A percentile compares a stretch with the other conserved stretches of the same genome.
These are phyloP conservation scores for Monosporascus cannonballus DNA, from an alignment of 2,329 filamentous ascomycete species.

Conservation along the genomic window DNA sequence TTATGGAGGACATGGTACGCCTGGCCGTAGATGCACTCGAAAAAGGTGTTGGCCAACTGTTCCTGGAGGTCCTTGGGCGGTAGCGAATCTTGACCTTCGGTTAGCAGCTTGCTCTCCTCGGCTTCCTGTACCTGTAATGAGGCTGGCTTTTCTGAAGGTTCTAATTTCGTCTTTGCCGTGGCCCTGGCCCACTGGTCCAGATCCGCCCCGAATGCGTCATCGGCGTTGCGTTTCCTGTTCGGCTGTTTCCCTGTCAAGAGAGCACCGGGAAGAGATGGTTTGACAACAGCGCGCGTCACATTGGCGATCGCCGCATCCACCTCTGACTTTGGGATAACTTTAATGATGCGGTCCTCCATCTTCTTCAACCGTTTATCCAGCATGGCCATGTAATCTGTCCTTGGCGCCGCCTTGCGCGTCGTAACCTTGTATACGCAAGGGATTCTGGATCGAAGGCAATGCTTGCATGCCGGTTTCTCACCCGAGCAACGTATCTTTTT, in stretches of 20 bases:
- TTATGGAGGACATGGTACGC: slow-evolving; percentile 93
- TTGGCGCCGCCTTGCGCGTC: slow-evolving; percentile 83
- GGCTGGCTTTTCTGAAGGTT: slow-evolving; percentile 43
- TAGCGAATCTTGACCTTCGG: slow-evolving; percentile 75
- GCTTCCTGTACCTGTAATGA: slow-evolving; percentile 54
- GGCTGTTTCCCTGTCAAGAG: slow-evolving; percentile 44
- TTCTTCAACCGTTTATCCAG: slow-evolving; percentile 89
- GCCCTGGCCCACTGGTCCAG: slow-evolving; percentile 74
- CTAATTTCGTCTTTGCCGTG: slow-evolving; percentile 43
- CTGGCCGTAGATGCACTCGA: slow-evolving; percentile 92
- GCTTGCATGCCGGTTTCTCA: slow-evolving; percentile 95
- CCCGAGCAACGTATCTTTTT: slow-evolving; percentile 99
- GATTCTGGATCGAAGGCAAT: slow-evolving; percentile 85
- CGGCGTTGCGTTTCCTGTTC: slow-evolving; percentile 73
- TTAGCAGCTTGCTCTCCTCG: slow-evolving; percentile 71
- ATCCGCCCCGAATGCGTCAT: slow-evolving; percentile 81
- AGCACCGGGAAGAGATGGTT: slow-evolving; percentile 62
- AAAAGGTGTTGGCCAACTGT: slow-evolving; percentile 89
- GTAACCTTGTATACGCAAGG: slow-evolving; percentile 98
- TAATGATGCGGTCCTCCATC: slow-evolving; percentile 97
- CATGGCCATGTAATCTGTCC: slow-evolving; percentile 99
- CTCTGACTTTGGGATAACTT: slow-evolving; percentile 84
- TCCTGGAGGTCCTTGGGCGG: slow-evolving; percentile 85
- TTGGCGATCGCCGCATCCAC: slow-evolving; percentile 56
- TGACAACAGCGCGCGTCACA: slow-evolving; percentile 77